Evolutionary conservation across 2,329 filamentous ascomycete species (phyloP).

Genomic region (Rhynchosporium secalis): DNA sequence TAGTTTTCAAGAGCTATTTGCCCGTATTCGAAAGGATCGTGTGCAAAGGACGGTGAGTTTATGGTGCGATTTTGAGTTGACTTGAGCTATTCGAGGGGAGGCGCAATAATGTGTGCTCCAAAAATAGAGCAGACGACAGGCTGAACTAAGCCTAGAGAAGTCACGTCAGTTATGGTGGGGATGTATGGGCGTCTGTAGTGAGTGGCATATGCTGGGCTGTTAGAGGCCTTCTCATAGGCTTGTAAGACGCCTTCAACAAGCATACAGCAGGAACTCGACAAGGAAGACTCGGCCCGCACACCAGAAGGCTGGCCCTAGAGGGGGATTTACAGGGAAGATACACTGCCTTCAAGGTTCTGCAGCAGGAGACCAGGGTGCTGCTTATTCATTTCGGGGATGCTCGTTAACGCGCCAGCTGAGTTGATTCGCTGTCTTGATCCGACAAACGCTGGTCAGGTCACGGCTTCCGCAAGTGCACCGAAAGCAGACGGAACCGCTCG

Average conservation of each 20-base stretch:
- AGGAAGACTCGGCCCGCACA: slow-evolving; percentile 6
- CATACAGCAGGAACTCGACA: neutral
- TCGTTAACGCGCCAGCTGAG: slow-evolving; percentile 2
- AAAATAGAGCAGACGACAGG: slow-evolving; percentile 25
- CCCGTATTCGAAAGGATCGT: slow-evolving; percentile 8
- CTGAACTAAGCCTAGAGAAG: slow-evolving; percentile 2
- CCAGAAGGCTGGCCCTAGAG: neutral
- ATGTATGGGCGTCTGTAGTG: neutral
- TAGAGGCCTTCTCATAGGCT: neutral
- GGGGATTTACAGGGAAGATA: neutral
- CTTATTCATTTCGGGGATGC: slow-evolving; percentile 8
- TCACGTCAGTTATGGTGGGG: neutral
- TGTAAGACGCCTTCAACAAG: neutral
- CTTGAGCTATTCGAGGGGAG: slow-evolving; percentile 21
- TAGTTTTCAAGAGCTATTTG: neutral
- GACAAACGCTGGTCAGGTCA: slow-evolving; percentile 8
- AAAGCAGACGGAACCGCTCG: neutral
- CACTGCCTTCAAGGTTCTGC: slow-evolving; percentile 9
- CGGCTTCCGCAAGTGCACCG: neutral
- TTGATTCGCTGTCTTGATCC: neutral
- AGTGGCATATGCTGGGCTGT: slow-evolving; percentile 1
- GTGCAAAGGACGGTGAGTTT: slow-evolving; percentile 7
- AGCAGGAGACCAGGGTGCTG: neutral
- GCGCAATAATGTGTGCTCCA: slow-evolving; percentile 23
- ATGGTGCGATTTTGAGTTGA: slow-evolving; percentile 3